phyloP scores from a whole-genome alignment of 108 stramenopile genomes.

The Hondaea fermentalgiana region DNA sequence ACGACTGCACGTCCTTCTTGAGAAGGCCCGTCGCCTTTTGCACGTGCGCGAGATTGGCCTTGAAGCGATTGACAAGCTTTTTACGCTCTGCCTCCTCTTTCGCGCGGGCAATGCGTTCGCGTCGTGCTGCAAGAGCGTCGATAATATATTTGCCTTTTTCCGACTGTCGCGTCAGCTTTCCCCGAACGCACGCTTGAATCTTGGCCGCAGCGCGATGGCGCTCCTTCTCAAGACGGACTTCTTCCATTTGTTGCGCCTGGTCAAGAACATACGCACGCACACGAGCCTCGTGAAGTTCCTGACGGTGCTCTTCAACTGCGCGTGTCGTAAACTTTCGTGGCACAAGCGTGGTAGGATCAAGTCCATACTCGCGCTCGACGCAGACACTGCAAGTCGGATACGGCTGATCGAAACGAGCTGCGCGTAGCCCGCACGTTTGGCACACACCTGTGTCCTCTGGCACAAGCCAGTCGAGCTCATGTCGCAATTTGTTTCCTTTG shows the following conservation, averaged over 20 bases:
- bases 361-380: neutral
- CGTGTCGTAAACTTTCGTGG: neutral
- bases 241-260: neutral
- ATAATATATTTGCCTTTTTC: neutral
- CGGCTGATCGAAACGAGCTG: neutral
- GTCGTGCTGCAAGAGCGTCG: neutral
- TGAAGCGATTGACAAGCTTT: conserved; percentile 6
- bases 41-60: neutral
- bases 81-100: neutral
- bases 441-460: neutral
- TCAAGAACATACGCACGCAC: neutral
- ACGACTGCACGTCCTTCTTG: neutral
- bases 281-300: neutral
- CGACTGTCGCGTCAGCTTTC: neutral
- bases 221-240: neutral
- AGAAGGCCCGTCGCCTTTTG: neutral
- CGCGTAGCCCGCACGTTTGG: neutral
- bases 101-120: neutral
- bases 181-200: neutral
- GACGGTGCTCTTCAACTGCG: neutral
- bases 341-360: neutral
- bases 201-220: neutral
- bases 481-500: neutral
- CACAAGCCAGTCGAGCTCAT: neutral
- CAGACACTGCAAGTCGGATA: neutral